Evolutionary conservation across 352 stramenopile species (phyloP), one percentile per base, ranked within the genome.

Genomic region (Phytophthora macrochlamydospora): DNA sequence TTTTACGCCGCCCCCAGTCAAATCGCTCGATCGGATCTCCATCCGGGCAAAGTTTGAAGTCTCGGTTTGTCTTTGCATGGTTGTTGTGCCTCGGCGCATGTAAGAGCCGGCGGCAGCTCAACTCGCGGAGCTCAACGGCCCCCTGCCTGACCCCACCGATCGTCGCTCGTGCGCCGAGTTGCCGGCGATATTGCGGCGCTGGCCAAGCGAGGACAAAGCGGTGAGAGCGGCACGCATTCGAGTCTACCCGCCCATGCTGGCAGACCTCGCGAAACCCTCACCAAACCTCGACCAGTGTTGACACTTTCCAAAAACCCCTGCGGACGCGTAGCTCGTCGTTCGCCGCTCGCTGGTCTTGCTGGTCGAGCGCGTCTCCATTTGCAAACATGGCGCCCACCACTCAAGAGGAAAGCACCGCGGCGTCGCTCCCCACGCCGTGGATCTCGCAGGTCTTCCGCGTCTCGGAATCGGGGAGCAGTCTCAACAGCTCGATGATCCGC

Each of bases 371-470:
- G 28, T 52, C 18, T 52, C 59, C 50, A 58, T 54, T 59, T 44
- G 59, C 57, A 31, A 62, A 58, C 1, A 73, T 73, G 65, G 29
- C 59, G 5, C 42, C 59, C 13, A 61, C 52, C 32, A 69, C 58
- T 12, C 56, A 35, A 32, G 59, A 72, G 42, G 65, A 69, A 35
- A 61, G 53, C 59, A 55, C 53, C 13, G 48, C 28, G 7, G 14
- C 65, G 37, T 38, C 61, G 44, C 44, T 69, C 2, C 66, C 44
- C 12, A 32, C 56, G 45, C 61, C 51, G 31, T 74, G 50, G 56
- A 43, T 71, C 45, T 71, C 61, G n/a, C 67, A 74, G 52, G 62
- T 64, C n/a, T 70, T 70, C 43, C 56, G 56, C 3, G 33, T 59
- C 1, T 71, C 62, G 2, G 67, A 67, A 5, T 55, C 61, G 3